A percentile compares a stretch with the other conserved stretches of the same genome.
phyloP scores from a whole-genome alignment of 1,284 basidiomycete genomes.

The Vanrija sp. region DNA sequence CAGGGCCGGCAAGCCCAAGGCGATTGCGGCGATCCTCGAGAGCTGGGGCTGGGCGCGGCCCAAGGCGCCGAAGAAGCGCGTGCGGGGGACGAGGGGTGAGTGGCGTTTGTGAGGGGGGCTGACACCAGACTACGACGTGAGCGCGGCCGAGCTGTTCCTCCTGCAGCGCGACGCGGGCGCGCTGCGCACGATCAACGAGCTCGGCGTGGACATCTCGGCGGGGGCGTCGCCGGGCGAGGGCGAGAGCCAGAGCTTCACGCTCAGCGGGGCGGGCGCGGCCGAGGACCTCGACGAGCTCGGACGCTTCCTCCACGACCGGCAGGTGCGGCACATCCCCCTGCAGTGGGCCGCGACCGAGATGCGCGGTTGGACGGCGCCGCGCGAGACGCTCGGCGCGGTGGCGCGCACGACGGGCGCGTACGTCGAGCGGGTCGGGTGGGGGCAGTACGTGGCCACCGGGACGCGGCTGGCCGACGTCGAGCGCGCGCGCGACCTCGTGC shows the following conservation, averaged over 20 bases:
- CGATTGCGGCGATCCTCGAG: slow-evolving; percentile 10
- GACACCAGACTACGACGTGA: slow-evolving; percentile 9
- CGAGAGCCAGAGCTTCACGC: not conserved
- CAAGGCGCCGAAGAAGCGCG: not conserved
- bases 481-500: slow-evolving; percentile 5
- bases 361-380: slow-evolving; percentile 1
- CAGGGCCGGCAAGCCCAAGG: not conserved
- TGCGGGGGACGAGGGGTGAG: not conserved
- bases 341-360: slow-evolving; percentile 5
- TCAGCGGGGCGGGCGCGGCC: not conserved
- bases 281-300: not conserved
- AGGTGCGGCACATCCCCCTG: not conserved
- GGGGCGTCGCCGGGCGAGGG: not conserved
- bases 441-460: not conserved
- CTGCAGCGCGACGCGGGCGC: slow-evolving; percentile 10
- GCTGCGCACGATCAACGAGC: not conserved
- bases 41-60: slow-evolving; percentile 17
- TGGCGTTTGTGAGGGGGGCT: not conserved
- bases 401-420: slow-evolving; percentile 2
- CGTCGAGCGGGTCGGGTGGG: not conserved
- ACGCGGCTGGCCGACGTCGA: not conserved
- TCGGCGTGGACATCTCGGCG: slow-evolving; percentile 1
- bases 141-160: slow-evolving; percentile 18
- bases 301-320: not conserved
- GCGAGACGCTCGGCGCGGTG: slow-evolving; percentile 1